Conservation (phyloP, 192 early-diverging fungal genomes). For the Phlyctochytrium arcticum region DNA sequence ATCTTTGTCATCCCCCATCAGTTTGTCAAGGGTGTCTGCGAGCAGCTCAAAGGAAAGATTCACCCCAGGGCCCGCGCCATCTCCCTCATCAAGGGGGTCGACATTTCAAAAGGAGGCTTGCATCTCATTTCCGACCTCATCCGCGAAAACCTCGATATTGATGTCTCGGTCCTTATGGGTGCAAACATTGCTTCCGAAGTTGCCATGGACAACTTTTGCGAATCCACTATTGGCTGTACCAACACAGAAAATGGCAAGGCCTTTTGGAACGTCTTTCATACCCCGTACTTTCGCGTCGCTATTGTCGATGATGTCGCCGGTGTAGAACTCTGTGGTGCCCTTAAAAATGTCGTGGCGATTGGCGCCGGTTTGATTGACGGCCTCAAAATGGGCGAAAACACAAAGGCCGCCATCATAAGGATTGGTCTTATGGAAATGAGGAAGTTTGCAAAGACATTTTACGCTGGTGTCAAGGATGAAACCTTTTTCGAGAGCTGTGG, state of each 20-base stretch:
- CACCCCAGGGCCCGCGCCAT: constrained; percentile 77
- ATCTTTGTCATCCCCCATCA: constrained; percentile 94
- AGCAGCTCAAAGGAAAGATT: constrained; percentile 73
- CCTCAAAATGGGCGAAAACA: constrained; percentile 87
- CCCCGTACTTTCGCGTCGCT: constrained; percentile 83
- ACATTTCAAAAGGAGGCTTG: constrained; percentile 69
- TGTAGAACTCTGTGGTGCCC: constrained; percentile 94
- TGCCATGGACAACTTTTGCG: constrained; percentile 90
- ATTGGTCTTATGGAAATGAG: constrained; percentile 95
- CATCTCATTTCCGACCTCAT: constrained; percentile 80
- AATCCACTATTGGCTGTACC: constrained; percentile 82
- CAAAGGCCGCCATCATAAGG: constrained; percentile 96
- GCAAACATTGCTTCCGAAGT: constrained; percentile 98
- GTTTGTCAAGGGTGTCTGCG: constrained; percentile 81
- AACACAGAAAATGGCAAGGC: constrained; percentile 67
- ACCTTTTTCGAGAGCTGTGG: constrained; percentile 98
- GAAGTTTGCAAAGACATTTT: constrained; percentile 82
- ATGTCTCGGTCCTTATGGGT: constrained; percentile 81
- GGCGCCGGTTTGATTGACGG: constrained; percentile 95
- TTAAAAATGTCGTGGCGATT: constrained; percentile 98
- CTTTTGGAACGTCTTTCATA: constrained; percentile 81
- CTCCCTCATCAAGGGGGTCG: constrained; percentile 91
- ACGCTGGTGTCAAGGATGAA: constrained; percentile 77
- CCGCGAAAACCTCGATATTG: constrained; percentile 69
- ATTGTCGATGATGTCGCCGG: constrained; percentile 81